phyloP scores from a whole-genome alignment of 2,329 filamentous ascomycete genomes.

The Passalora sequoiae region DNA sequence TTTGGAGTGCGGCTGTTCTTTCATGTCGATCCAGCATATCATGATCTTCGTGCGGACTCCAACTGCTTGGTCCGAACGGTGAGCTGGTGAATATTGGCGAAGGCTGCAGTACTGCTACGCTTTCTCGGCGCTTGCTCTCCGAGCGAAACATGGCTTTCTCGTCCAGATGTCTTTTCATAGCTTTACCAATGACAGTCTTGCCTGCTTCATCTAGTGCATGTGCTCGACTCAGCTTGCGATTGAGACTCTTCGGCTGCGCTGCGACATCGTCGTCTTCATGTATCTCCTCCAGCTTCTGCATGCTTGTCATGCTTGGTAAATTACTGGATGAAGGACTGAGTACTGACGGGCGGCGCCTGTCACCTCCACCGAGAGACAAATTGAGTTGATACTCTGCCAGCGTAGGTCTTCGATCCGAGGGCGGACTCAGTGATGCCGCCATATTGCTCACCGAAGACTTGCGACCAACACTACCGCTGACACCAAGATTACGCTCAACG shows the following conservation, averaged over 20 bases:
- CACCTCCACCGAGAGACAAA: constrained; percentile 26
- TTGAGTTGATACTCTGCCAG: constrained; percentile 29
- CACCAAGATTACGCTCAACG: background rate
- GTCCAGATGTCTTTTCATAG: constrained; percentile 29
- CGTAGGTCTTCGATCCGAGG: constrained; percentile 20
- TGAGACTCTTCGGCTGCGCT: constrained; percentile 5
- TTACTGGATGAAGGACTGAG: background rate
- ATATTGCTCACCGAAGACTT: background rate
- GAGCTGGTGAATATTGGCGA: constrained; percentile 17
- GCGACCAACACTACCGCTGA: background rate
- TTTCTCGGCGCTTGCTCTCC: constrained; percentile 26
- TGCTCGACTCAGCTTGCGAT: constrained; percentile 20
- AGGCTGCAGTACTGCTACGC: background rate
- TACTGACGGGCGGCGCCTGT: constrained; percentile 28
- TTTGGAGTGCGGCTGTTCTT: too few relatives aligned
- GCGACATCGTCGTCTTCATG: constrained; percentile 19
- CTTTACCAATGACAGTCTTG: constrained; percentile 29
- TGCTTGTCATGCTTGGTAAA: constrained; percentile 4
- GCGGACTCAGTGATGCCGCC: background rate
- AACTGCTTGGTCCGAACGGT: constrained; percentile 4
- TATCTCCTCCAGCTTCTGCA: constrained; percentile 19
- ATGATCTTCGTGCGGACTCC: too few relatives aligned
- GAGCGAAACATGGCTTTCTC: constrained; percentile 34
- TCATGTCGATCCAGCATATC: too few relatives aligned
- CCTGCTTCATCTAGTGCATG: constrained; percentile 9